Evolutionary conservation across 306 rosid genomes (phyloP).

Genomic region (Lathyrus tuberosus): DNA sequence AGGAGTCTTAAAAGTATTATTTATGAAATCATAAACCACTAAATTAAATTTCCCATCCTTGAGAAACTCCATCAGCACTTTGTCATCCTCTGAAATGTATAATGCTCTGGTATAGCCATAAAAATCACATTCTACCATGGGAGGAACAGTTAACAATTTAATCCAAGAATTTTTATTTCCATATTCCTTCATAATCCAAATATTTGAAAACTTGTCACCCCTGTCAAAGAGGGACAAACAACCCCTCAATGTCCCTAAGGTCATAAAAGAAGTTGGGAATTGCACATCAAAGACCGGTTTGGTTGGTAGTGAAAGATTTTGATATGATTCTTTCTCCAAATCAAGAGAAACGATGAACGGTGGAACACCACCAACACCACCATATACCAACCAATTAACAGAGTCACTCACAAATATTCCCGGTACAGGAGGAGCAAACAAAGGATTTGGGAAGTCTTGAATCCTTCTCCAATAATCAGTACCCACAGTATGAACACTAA

Average conservation of each 20-base stretch:
- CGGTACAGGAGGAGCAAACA: too few relatives aligned
- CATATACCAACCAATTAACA: background rate
- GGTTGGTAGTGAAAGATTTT: background rate
- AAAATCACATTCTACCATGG: background rate
- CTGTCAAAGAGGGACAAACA: background rate
- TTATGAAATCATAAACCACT: background rate
- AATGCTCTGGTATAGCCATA: background rate
- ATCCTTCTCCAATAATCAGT: too few relatives aligned
- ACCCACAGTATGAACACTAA: too few relatives aligned
- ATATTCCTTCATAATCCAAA: background rate
- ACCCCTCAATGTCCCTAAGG: background rate
- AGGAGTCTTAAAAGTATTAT: background rate
- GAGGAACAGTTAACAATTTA: background rate
- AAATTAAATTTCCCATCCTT: background rate
- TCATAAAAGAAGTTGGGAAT: too few relatives aligned
- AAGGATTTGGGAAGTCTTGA: too few relatives aligned
- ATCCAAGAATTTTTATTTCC: background rate
- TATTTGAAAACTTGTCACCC: too few relatives aligned
- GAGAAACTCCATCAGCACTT: background rate
- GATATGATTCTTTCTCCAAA: background rate
- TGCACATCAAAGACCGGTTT: too few relatives aligned
- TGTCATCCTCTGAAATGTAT: background rate
- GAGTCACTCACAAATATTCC: too few relatives aligned
- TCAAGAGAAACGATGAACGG: background rate
- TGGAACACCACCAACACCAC: fast-evolving